Percentiles rank a stretch among this genome's conserved stretches.
phyloP scores from a whole-genome alignment of 441 rosid species.

The Lepidium campestre region DNA sequence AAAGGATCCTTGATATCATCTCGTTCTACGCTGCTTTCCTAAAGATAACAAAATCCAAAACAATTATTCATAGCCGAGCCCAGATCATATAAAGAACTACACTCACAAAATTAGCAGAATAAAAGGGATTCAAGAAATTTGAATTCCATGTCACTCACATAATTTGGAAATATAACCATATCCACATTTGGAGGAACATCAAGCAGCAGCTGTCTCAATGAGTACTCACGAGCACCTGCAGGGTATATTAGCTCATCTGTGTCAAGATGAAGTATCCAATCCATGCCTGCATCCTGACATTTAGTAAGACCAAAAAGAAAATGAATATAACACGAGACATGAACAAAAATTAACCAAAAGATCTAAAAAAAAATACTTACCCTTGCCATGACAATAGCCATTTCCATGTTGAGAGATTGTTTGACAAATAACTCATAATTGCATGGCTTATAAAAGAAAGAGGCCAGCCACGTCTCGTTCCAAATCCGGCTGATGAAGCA shows the following conservation, averaged over 20 bases:
- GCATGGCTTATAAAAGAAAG: slow-evolving; percentile 80
- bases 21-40: slow-evolving; percentile 72
- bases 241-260: slow-evolving; percentile 70
- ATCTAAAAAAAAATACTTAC: slow-evolving; percentile 30
- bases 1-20: slow-evolving; percentile 72
- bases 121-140: neutral
- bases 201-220: slow-evolving; percentile 59
- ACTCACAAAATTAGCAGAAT: neutral
- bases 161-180: slow-evolving; percentile 78
- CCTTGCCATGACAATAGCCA: slow-evolving; percentile 88
- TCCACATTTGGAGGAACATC: slow-evolving; percentile 70
- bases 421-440: slow-evolving; percentile 74
- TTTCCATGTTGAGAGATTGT: slow-evolving; percentile 85
- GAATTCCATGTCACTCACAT: slow-evolving; percentile 42
- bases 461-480: slow-evolving; percentile 78
- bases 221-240: slow-evolving; percentile 73
- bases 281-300: slow-evolving; percentile 58
- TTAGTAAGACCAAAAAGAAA: slow-evolving; percentile 8
- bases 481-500: slow-evolving; percentile 57
- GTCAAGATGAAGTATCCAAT: slow-evolving; percentile 77
- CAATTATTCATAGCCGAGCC: slow-evolving; percentile 1
- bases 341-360: neutral
- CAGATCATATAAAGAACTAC: slow-evolving; percentile 1
- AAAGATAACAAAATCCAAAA: slow-evolving; percentile 6
- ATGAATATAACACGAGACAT: slow-evolving; percentile 12